Conservation (phyloP, 2,329 filamentous ascomycete genomes). For the Cercospora sp. region DNA sequence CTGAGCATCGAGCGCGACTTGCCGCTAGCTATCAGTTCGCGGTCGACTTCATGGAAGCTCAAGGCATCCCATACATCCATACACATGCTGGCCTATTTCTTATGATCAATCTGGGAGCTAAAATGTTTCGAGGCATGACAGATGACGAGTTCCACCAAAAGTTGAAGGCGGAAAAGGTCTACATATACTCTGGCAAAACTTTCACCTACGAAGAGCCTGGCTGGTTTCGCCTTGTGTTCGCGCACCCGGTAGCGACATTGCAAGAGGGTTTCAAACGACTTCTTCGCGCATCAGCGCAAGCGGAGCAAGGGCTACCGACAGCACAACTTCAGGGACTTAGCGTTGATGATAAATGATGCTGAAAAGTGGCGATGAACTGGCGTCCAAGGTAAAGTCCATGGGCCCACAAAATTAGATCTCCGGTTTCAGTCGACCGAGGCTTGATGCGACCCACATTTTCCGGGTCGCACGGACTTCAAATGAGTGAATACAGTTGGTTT, state of each 20-base stretch:
- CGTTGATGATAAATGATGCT: not conserved
- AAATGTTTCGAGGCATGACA: not conserved
- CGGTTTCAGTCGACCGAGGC: no score
- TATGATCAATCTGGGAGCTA: not conserved
- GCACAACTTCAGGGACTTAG: not conserved
- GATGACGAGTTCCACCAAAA: not conserved
- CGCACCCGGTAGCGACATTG: not conserved
- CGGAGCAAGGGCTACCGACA: not conserved
- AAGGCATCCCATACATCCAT: not conserved
- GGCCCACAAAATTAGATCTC: no score
- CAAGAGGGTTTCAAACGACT: not conserved
- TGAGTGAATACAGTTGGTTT: no score
- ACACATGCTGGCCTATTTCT: not conserved
- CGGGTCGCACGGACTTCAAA: no score
- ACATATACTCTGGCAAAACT: not conserved
- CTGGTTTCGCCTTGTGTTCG: not conserved
- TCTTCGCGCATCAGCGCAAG: not conserved
- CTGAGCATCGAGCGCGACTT: not conserved
- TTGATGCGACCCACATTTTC: no score
- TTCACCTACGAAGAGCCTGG: not conserved
- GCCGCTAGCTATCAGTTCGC: not conserved
- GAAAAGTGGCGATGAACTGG: no score
- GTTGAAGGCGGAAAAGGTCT: not conserved
- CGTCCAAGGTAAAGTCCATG: no score
- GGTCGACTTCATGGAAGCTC: not conserved